phyloP scores from a whole-genome alignment of 768 basidiomycete species.

The Coprinopsis marcescibilis region DNA sequence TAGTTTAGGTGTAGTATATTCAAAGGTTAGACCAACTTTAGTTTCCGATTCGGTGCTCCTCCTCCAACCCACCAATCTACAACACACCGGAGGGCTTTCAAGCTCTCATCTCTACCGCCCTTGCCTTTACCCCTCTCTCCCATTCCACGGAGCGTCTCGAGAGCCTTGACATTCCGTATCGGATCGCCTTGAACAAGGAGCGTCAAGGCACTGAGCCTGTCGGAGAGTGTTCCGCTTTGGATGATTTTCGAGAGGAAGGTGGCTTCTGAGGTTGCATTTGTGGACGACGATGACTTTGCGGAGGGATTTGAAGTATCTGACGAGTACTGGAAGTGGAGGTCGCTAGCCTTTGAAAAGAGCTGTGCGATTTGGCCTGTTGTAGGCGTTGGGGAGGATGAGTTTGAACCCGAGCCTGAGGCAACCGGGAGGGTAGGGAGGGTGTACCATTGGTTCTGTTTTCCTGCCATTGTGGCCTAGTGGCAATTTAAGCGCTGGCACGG shows the following conservation, averaged over 20 bases:
- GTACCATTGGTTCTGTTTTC: too few species aligned
- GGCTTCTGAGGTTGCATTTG: conserved; percentile 30
- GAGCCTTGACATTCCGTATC: conserved; percentile 74
- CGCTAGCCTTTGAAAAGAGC: too few species aligned
- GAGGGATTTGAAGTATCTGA: background rate
- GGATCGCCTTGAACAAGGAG: conserved; percentile 86
- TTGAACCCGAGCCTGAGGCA: too few species aligned
- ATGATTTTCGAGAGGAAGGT: conserved; percentile 83
- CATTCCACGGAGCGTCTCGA: conserved; percentile 72
- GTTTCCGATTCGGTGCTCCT: conserved; percentile 81
- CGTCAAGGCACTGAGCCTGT: conserved; percentile 86
- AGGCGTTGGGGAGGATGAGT: too few species aligned
- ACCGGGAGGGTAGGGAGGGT: too few species aligned
- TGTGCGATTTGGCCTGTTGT: too few species aligned
- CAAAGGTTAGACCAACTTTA: conserved; percentile 51
- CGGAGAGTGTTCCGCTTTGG: conserved; percentile 83
- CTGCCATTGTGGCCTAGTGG: too few species aligned
- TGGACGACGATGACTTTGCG: background rate
- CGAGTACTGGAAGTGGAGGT: too few species aligned
- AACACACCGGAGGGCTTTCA: conserved; percentile 86
- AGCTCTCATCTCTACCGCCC: conserved; percentile 86
- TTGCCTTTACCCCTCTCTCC: conserved; percentile 74
- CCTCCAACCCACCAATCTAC: conserved; percentile 98
- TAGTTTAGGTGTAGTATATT: background rate
- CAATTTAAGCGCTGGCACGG: too few species aligned